A percentile compares a stretch with the other conserved stretches of the same genome.
These are phyloP conservation scores for Drosera capensis DNA, from an alignment of 148 eudicot species.

Conservation along the genomic window DNA sequence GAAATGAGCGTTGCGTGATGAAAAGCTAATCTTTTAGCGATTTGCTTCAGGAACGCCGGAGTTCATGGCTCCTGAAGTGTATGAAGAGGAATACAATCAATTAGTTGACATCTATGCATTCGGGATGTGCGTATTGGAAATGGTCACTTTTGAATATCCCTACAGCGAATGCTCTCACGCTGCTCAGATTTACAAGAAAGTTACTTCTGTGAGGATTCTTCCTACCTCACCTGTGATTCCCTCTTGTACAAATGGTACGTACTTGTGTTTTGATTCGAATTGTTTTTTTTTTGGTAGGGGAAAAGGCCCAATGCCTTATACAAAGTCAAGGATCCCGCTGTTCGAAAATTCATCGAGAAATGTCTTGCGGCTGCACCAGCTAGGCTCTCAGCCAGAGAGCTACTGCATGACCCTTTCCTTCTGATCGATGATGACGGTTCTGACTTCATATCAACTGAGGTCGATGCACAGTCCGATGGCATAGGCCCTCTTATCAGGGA, in stretches of 20 bases:
- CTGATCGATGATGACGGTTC: slow-evolving; percentile 19
- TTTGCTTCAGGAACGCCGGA: slow-evolving; percentile 64
- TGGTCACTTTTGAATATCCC: slow-evolving; percentile 72
- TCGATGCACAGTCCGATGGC: slow-evolving; percentile 7
- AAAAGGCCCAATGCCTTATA: slow-evolving; percentile 34
- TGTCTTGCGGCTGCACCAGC: slow-evolving; percentile 42
- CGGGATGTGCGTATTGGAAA: slow-evolving; percentile 84
- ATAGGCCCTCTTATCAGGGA: slow-evolving; percentile 15
- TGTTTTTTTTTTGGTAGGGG: slow-evolving; percentile 26
- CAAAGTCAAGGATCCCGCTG: slow-evolving; percentile 39
- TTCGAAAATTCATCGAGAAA: slow-evolving; percentile 40
- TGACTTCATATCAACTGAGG: slow-evolving; percentile 13
- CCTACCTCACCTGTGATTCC: no score
- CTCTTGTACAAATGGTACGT: no score
- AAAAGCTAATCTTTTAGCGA: neutral
- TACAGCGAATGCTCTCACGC: slow-evolving; percentile 61
- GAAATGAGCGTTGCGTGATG: neutral
- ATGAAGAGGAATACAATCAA: slow-evolving; percentile 71
- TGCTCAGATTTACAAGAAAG: slow-evolving; percentile 71
- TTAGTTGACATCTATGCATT: slow-evolving; percentile 81
- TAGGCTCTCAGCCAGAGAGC: slow-evolving; percentile 38
- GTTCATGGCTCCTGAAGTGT: slow-evolving; percentile 96
- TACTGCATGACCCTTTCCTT: slow-evolving; percentile 45
- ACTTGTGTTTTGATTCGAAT: no score
- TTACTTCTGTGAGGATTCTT: slow-evolving; percentile 65